Base-by-base conservation (phyloP, 768 basidiomycete species). In the Royoungia palumana region DNA sequence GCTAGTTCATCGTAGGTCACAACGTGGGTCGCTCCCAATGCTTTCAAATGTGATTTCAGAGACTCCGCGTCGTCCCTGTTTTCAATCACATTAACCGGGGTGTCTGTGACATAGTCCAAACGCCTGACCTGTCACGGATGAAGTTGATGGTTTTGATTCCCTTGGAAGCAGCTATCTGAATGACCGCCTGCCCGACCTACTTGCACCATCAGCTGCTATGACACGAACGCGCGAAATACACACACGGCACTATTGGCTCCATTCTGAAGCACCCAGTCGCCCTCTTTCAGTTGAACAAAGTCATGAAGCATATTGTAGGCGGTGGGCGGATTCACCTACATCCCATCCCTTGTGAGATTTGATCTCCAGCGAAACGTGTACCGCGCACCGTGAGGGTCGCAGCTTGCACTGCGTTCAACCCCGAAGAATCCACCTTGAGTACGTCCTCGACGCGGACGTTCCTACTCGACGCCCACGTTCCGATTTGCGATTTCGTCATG, bases 201-300 rank as follows among this genome's bases (percentile, higher is more conserved):
- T 41, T 37, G 48, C 37, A 46, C 30, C 13, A 8, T 54, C 42
- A 59, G 24, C 14, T 30, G 10, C 35, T 35, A 17, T 12, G 8
- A 37, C n/a, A 44, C 28, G 10, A 39, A 28, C 4, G 39, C 10
- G 9, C 20, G 10, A 1, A 12, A n/a, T 20, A 44, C 14, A 68
- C 82, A 41, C 49, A 89, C 90, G 17, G 87, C 86, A 56, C 87
- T 87, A 57, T 94, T 94, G 17, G 83, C 84, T 22, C 89, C 91
- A 53, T 93, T 94, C 66, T 94, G 91, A 11, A 94, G 63, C 14
- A 94, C 74, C 85, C 85, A 93, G 40, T 89, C 87, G 4, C 85
- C 89, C 41, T 75, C 72, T 43, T 78, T 53, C 36, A 92, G 75
- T 30, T 73, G 57, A 6, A 82, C 75, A 65, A 84, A 92, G 47